Base-by-base conservation (phyloP, 2,329 filamentous ascomycete genomes). In the Raffaelea albimanens region DNA sequence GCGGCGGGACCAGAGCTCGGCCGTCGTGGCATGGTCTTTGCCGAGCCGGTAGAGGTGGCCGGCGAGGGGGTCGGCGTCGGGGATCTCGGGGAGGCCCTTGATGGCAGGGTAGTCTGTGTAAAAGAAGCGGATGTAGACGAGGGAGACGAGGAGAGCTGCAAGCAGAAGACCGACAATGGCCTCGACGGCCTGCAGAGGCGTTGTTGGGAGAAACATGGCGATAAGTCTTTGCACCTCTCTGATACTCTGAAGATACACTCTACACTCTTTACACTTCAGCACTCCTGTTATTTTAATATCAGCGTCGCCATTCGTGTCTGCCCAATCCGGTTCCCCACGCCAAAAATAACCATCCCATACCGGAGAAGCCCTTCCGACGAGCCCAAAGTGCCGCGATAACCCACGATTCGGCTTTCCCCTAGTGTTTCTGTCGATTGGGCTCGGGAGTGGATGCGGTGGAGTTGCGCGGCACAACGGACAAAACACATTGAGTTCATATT, bases 41-140 rank as follows among this genome's bases (percentile, higher is more conserved):
- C 46, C 46, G 23, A 48, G 46, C n/a, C 16, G 19, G 36, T 34
- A 23, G 19, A 48, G 36, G 19, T 49, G 42, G 19, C 47, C 43
- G 8, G 21, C 29, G 1, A 49, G 21, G 1, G 19, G 22, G 2
- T 22, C 16, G 33, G 13, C 38, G 11, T 29, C 36, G 4, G 47
- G 43, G 14, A 49, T 38, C 33, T 49, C 47, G 11, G 47, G 47
- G 23, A 49, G 22, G 29, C 39, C 43, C 8, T 3, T 5, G 39
- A 49, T 45, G 9, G 5, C 4, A 8, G 47, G 31, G 1, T 42
- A n/a, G 38, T 49, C 47, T n/a, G 44, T 36, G n/a, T 48, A 45
- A 13, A 45, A 38, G 29, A 41, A 45, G 19, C 25, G 19, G 20
- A 45, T 10, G 19, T 44, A 44, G 10, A 48, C 16, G 18, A 38